Evolutionary conservation across 768 basidiomycete genomes (phyloP).

Genomic region (Tylopilus plumbeoviolaceoides): DNA sequence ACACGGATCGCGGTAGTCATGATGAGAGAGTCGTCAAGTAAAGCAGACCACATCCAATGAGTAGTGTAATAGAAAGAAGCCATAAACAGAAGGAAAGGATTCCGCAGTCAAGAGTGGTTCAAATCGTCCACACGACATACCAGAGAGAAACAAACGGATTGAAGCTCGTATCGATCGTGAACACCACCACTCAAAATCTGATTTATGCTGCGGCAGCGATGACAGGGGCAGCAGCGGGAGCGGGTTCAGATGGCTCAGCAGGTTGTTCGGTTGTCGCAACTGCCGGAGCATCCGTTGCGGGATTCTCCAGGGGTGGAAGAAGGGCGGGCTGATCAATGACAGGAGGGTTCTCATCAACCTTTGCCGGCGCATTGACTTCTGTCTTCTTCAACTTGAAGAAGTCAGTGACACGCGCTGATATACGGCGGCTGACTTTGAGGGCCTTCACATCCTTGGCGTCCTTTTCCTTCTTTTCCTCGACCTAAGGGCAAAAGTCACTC

Average conservation of each 20-base stretch:
- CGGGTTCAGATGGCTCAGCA: constrained; percentile 33
- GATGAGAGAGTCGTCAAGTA: constrained; percentile 55
- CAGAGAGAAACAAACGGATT: constrained; percentile 31
- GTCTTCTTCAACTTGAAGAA: constrained; percentile 75
- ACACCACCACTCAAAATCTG: constrained; percentile 14
- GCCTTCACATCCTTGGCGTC: constrained; percentile 46
- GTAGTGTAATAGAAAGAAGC: constrained; percentile 39
- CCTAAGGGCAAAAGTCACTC: constrained; percentile 23
- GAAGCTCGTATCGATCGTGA: constrained; percentile 45
- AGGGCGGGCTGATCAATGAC: constrained; percentile 81
- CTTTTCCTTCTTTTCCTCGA: constrained; percentile 49
- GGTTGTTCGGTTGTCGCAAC: constrained; percentile 33
- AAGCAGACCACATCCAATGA: constrained; percentile 58
- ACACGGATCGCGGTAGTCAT: constrained; percentile 61
- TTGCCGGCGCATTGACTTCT: constrained; percentile 64
- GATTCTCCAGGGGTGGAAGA: constrained; percentile 81
- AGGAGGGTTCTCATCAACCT: constrained; percentile 87
- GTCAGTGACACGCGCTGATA: constrained; percentile 78
- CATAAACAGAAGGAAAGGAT: constrained; percentile 33
- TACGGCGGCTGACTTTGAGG: constrained; percentile 71
- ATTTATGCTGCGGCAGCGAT: constrained; percentile 79
- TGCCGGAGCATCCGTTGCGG: constrained; percentile 48
- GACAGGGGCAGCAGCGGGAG: constrained; percentile 55
- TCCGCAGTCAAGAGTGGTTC: constrained; percentile 37
- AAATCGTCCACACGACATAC: constrained; percentile 37